A percentile compares a stretch with the other conserved stretches of the same genome.
phyloP scores from a whole-genome alignment of 768 basidiomycete species.

The Fistulinella prunicolor region DNA sequence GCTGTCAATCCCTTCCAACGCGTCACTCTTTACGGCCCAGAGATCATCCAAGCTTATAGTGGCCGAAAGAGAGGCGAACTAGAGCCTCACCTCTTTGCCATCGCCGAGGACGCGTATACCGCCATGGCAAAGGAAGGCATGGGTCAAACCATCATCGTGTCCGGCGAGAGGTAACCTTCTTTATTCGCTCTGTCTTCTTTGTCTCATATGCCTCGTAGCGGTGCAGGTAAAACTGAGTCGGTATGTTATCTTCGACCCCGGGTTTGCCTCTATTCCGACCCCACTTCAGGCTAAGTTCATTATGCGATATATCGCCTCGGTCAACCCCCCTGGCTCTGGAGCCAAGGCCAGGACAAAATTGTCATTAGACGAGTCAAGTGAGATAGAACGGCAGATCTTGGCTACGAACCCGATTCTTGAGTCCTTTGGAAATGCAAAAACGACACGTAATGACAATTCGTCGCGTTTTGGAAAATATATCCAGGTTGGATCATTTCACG shows the following conservation, averaged over 20 bases:
- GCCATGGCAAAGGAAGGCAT: constrained; percentile 92
- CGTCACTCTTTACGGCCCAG: constrained; percentile 93
- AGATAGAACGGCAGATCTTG: constrained; percentile 95
- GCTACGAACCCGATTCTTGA: constrained; percentile 99
- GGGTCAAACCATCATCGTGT: constrained; percentile 98
- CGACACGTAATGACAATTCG: constrained; percentile 97
- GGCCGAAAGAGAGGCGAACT: constrained; percentile 90
- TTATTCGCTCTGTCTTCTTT: background rate
- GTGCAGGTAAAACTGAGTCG: constrained; percentile 98
- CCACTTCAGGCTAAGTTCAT: constrained; percentile 86
- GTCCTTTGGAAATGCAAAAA: constrained; percentile 99
- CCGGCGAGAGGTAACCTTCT: constrained; percentile 82
- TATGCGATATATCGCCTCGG: constrained; percentile 97
- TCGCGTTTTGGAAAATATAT: constrained; percentile 99
- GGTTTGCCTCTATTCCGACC: constrained; percentile 2
- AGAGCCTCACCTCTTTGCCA: constrained; percentile 97
- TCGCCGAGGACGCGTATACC: constrained; percentile 98
- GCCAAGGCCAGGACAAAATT: constrained; percentile 65
- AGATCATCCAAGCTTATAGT: constrained; percentile 96
- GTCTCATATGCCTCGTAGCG: constrained; percentile 49
- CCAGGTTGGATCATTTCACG: constrained; percentile 50
- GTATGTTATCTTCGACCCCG: constrained; percentile 41
- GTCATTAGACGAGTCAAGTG: constrained; percentile 82
- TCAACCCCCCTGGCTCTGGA: constrained; percentile 75
- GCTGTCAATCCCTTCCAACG: constrained; percentile 99